Percentiles rank a stretch among this genome's conserved stretches.
These are phyloP conservation scores for Epichloe elymi DNA, from an alignment of 2,329 filamentous ascomycete genomes.

Conservation along the genomic window DNA sequence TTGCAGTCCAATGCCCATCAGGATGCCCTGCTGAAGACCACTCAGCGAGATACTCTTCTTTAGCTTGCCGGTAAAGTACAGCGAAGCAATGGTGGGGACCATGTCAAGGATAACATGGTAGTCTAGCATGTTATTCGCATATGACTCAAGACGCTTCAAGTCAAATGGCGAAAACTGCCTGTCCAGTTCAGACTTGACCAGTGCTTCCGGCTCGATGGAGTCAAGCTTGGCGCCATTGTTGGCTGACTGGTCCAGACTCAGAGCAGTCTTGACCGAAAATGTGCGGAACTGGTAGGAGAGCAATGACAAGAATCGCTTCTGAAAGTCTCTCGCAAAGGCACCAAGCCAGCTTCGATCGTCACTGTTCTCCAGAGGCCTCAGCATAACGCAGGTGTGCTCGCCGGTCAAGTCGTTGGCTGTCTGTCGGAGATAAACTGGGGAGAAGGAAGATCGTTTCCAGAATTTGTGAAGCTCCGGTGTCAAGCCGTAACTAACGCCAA, in stretches of 20 bases:
- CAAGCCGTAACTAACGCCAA: constrained; percentile 91
- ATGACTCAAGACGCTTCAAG: constrained; percentile 85
- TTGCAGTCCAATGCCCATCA: constrained; percentile 85
- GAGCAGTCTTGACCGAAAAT: constrained; percentile 64
- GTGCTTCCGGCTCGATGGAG: constrained; percentile 29
- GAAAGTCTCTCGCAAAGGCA: constrained; percentile 86
- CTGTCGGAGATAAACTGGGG: constrained; percentile 85
- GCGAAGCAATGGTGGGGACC: constrained; percentile 64
- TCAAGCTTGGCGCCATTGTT: constrained; percentile 58
- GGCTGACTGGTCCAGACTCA: constrained; percentile 81
- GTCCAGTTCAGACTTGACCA: constrained; percentile 69
- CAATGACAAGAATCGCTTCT: constrained; percentile 79
- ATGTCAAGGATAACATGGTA: constrained; percentile 96
- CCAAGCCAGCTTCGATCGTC: constrained; percentile 76
- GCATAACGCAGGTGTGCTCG: constrained; percentile 96
- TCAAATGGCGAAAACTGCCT: constrained; percentile 76
- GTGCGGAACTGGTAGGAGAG: constrained; percentile 85
- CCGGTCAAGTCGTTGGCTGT: constrained; percentile 93
- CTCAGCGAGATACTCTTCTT: constrained; percentile 54
- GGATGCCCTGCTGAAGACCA: constrained; percentile 73
- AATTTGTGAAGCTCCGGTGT: constrained; percentile 84
- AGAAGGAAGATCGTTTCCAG: constrained; percentile 82
- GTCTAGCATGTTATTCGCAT: constrained; percentile 93
- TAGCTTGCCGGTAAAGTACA: constrained; percentile 76
- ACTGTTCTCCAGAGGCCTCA: constrained; percentile 57